phyloP scores from a whole-genome alignment of 2,329 filamentous ascomycete genomes.

The Trichoderma asperellum region DNA sequence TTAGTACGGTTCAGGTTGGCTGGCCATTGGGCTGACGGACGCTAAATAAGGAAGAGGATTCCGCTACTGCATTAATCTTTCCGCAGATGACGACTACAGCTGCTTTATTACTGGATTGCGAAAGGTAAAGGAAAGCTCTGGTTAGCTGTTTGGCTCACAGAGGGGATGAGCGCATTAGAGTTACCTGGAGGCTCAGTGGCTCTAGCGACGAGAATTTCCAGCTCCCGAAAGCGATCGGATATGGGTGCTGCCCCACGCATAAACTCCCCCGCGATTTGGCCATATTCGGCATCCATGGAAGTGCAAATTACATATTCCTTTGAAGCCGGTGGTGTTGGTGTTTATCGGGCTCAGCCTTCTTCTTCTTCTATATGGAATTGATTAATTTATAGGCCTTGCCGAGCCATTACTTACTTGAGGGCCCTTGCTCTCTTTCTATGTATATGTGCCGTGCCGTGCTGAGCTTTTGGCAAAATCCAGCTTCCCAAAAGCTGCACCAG shows the following conservation, averaged over 20 bases:
- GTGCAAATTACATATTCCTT: too few relatives aligned
- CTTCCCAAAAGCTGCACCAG: neutral
- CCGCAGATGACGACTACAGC: neutral
- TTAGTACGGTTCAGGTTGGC: slow-evolving; percentile 7
- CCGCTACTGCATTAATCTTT: neutral
- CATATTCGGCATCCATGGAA: neutral
- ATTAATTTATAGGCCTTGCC: neutral
- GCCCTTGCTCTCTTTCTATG: neutral
- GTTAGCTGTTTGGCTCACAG: neutral
- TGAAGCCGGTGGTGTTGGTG: neutral
- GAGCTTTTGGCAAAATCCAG: neutral
- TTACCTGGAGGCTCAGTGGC: neutral
- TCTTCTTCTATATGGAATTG: neutral
- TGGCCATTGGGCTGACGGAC: neutral
- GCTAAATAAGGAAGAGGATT: neutral
- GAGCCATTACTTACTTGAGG: neutral
- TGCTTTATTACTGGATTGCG: neutral
- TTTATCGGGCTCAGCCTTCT: neutral
- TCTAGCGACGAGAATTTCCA: neutral
- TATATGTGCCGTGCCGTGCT: neutral
- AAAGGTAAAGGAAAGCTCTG: neutral
- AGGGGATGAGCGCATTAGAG: neutral
- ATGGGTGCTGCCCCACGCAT: neutral
- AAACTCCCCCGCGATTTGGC: neutral
- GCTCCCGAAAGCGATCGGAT: neutral